Percentiles rank a stretch among this genome's conserved stretches.
Evolutionary conservation across 1,284 basidiomycete genomes (phyloP).

Genomic region (Ceratobasidium sp.): DNA sequence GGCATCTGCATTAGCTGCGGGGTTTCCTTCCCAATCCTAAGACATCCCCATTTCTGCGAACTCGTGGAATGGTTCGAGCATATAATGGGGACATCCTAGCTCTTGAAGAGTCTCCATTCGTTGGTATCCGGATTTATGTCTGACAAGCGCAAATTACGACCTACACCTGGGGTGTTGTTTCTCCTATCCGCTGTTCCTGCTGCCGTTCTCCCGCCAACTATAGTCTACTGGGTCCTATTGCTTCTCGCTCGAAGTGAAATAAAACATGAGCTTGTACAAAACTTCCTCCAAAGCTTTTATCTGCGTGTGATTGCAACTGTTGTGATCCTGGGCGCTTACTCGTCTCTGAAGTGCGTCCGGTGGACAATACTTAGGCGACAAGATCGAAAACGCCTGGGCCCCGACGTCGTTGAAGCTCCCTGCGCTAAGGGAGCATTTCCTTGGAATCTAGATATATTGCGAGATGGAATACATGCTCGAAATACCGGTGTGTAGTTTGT

Average conservation of each 20-base stretch:
- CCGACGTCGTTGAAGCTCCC: constrained; percentile 26
- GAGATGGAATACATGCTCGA: constrained; percentile 10
- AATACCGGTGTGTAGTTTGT: constrained; percentile 16
- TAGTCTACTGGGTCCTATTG: not conserved
- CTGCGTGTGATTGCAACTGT: not conserved
- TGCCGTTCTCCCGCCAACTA: not conserved
- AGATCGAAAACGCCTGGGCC: constrained; percentile 13
- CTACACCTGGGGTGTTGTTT: constrained; percentile 18
- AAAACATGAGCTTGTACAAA: not conserved
- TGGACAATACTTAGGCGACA: not conserved
- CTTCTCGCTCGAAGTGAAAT: not conserved
- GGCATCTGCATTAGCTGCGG: too few relatives aligned
- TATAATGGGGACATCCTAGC: not conserved
- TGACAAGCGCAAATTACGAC: not conserved
- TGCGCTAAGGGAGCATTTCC: constrained; percentile 9
- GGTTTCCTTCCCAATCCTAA: not conserved
- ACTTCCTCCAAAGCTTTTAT: not conserved
- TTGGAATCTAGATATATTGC: constrained; percentile 35
- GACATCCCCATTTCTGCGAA: not conserved
- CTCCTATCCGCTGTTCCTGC: not conserved
- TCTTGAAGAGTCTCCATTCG: not conserved
- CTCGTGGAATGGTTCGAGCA: not conserved
- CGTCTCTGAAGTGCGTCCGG: not conserved
- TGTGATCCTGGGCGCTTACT: not conserved
- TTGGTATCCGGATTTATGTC: not conserved